Percentiles rank a stretch among this genome's conserved stretches.
Conservation (phyloP, 2,329 filamentous ascomycete species). For the Pezicula neosporulosa region DNA sequence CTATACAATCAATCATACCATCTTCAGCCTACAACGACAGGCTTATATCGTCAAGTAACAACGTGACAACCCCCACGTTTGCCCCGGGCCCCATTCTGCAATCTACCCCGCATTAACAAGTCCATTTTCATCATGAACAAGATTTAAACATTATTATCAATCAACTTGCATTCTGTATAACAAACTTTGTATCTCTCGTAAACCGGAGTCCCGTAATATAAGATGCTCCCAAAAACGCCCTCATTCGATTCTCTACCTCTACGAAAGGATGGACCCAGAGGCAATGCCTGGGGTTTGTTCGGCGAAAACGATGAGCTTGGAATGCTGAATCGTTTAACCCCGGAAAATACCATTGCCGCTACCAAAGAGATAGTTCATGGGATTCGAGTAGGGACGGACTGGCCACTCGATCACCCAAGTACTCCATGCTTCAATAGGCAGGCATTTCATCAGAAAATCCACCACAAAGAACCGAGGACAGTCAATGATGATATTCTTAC, state of each 20-base stretch:
- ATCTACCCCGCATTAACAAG: too few species aligned
- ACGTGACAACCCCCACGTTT: too few species aligned
- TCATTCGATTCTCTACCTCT: constrained; percentile 37
- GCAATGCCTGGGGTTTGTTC: constrained; percentile 40
- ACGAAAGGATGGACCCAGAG: constrained; percentile 36
- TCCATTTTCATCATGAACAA: too few species aligned
- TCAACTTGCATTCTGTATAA: too few species aligned
- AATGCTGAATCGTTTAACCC: constrained; percentile 41
- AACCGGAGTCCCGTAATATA: too few species aligned
- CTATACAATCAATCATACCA: too few species aligned
- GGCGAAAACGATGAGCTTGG: constrained; percentile 40
- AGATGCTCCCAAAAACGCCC: constrained; percentile 13
- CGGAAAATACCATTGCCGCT: constrained; percentile 35
- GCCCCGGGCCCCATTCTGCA: too few species aligned
- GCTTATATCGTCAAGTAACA: too few species aligned
- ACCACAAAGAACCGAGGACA: constrained; percentile 16
- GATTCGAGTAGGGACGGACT: constrained; percentile 36
- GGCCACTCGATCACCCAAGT: constrained; percentile 10
- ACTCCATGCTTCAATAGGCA: constrained; percentile 27
- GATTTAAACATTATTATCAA: too few species aligned
- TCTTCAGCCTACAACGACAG: too few species aligned
- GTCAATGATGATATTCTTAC: constrained; percentile 21
- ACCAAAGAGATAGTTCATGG: constrained; percentile 38
- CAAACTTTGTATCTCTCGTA: too few species aligned
- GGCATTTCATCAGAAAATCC: constrained; percentile 23